Evolutionary conservation across 2,329 filamentous ascomycete genomes (phyloP).

Genomic region (Cercospora citrullina): DNA sequence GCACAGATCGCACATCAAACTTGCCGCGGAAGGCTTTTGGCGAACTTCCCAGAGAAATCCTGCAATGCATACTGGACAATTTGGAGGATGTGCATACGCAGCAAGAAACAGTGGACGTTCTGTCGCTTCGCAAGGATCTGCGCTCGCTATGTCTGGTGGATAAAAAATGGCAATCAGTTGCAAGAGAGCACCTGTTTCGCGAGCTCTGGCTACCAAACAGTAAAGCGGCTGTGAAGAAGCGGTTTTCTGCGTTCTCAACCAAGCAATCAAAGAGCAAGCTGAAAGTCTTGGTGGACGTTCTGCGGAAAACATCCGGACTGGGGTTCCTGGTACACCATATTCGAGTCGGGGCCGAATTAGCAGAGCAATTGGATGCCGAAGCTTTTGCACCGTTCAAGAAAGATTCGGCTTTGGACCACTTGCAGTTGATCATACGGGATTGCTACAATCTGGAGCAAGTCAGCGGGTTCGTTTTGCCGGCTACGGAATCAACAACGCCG

Average conservation of each 20-base stretch:
- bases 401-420: slow-evolving; percentile 53
- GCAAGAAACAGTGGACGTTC: slow-evolving; percentile 46
- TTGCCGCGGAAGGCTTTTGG: slow-evolving; percentile 44
- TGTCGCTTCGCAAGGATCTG: slow-evolving; percentile 58
- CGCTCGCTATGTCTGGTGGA: slow-evolving; percentile 55
- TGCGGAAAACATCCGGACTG: slow-evolving; percentile 53
- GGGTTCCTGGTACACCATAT: slow-evolving; percentile 56
- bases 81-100: slow-evolving; percentile 48
- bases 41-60: slow-evolving; percentile 55
- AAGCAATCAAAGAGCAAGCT: slow-evolving; percentile 49
- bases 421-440: slow-evolving; percentile 59
- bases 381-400: slow-evolving; percentile 36
- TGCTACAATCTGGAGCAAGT: slow-evolving; percentile 60
- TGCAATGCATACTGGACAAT: slow-evolving; percentile 56
- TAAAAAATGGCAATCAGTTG: slow-evolving; percentile 57
- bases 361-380: slow-evolving; percentile 38
- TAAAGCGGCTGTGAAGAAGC: slow-evolving; percentile 48
- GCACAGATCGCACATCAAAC: slow-evolving; percentile 16
- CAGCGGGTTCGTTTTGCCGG: slow-evolving; percentile 53
- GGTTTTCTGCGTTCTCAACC: slow-evolving; percentile 27
- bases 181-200: slow-evolving; percentile 53
- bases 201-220: slow-evolving; percentile 33
- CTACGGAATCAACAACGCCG: slow-evolving; percentile 18
- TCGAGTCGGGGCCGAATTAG: slow-evolving; percentile 53
- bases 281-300: slow-evolving; percentile 55